Evolutionary conservation across 2,329 filamentous ascomycete species (phyloP).

Genomic region (Neonectria neomacrospora): DNA sequence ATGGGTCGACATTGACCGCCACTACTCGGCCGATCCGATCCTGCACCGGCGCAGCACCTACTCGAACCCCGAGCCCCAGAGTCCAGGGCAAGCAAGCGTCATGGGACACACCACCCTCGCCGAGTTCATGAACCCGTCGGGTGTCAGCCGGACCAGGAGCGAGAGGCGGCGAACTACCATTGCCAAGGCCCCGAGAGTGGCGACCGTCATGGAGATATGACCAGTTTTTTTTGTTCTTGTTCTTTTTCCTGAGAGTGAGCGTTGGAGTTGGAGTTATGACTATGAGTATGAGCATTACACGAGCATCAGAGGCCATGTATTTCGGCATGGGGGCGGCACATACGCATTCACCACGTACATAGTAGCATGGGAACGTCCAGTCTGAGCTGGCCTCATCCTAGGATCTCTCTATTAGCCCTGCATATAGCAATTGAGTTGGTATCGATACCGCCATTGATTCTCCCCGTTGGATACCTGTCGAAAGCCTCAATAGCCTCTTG

Average conservation of each 20-base stretch:
- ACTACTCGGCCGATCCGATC: constrained; percentile 3
- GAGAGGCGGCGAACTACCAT: neutral
- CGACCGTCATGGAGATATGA: constrained; percentile 4
- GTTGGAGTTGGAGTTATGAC: neutral
- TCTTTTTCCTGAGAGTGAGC: neutral
- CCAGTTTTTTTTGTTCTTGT: neutral
- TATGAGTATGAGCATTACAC: neutral
- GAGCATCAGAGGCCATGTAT: neutral
- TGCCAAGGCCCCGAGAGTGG: neutral
- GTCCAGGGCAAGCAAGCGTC: neutral
- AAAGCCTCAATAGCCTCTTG: neutral
- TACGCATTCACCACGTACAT: neutral
- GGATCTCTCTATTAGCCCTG: neutral
- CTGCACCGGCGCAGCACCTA: constrained; percentile 23
- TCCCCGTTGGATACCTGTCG: neutral
- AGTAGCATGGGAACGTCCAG: neutral
- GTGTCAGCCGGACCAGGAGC: neutral
- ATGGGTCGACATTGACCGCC: constrained; percentile 7
- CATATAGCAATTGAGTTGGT: neutral
- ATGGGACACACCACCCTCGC: neutral
- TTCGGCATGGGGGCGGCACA: neutral
- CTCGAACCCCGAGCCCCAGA: neutral
- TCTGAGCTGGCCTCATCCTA: neutral
- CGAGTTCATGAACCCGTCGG: neutral
- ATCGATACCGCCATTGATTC: neutral